Percentiles rank a stretch among this genome's conserved stretches.
Conservation (phyloP, 2,329 filamentous ascomycete species). For the Karstenula rhodostoma region DNA sequence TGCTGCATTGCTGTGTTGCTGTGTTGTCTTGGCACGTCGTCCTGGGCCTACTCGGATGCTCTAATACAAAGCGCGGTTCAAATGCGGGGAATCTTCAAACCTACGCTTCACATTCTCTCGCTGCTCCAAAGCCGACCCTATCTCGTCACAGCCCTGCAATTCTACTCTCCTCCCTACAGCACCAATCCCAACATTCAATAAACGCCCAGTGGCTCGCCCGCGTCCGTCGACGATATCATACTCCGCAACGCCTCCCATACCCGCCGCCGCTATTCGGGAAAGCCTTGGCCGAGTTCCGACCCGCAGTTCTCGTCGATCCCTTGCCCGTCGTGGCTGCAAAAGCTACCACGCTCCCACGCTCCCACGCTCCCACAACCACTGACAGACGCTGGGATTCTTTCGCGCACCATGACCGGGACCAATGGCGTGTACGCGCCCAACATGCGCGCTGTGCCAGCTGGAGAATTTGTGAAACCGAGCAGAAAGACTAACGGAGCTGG, state of each 20-base stretch:
- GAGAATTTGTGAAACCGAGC: conserved; percentile 55
- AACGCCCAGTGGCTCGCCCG: conserved; percentile 8
- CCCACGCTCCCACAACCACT: conserved; percentile 24
- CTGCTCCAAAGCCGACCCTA: conserved; percentile 44
- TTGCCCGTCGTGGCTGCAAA: conserved; percentile 15
- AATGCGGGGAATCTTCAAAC: conserved; percentile 48
- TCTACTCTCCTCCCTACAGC: background rate
- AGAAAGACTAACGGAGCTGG: conserved; percentile 68
- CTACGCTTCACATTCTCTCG: conserved; percentile 41
- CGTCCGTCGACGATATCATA: background rate
- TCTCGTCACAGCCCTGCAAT: conserved; percentile 12
- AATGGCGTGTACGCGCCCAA: conserved; percentile 50
- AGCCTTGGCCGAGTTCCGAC: conserved; percentile 40
- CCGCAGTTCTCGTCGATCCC: conserved; percentile 27
- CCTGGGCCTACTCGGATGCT: conserved; percentile 33
- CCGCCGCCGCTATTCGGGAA: conserved; percentile 39
- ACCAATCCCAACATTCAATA: background rate
- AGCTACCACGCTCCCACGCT: conserved; percentile 15
- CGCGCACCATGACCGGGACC: conserved; percentile 39
- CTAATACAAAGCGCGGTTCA: conserved; percentile 39
- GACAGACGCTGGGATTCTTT: conserved; percentile 39
- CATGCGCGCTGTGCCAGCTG: conserved; percentile 51
- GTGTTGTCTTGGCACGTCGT: conserved; percentile 35
- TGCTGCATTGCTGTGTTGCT: too few relatives aligned
- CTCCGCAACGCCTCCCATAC: conserved; percentile 28